Conservation (phyloP, 2,329 filamentous ascomycete species). For the Botrytis pseudocinerea region DNA sequence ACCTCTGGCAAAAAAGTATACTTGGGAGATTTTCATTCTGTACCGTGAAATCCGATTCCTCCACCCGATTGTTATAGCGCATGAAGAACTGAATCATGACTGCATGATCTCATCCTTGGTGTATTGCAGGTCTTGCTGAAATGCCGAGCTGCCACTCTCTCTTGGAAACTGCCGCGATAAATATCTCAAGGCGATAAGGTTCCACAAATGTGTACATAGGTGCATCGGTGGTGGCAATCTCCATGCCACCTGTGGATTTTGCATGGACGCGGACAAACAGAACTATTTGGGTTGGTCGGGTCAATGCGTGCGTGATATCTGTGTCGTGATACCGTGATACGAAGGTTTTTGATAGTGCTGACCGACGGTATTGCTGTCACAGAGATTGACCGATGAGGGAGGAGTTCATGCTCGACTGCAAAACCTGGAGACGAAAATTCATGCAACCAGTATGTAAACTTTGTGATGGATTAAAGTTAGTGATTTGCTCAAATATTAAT, state of each 20-base stretch:
- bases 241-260: not conserved
- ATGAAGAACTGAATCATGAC: not conserved
- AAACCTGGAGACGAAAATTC: not conserved
- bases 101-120: not conserved
- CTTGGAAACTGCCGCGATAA: not conserved
- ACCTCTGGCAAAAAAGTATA: not conserved
- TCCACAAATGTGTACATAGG: not conserved
- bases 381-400: not conserved
- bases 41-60: not conserved
- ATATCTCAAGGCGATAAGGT: not conserved
- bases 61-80: not conserved
- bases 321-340: slow-evolving; percentile 12
- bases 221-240: not conserved
- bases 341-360: not conserved
- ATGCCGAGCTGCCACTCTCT: not conserved
- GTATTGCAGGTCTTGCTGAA: not conserved
- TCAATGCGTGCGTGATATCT: slow-evolving; percentile 3
- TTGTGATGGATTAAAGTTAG: not conserved
- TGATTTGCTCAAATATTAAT: not conserved
- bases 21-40: not conserved
- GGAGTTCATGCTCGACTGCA: not conserved
- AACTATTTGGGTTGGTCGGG: not conserved
- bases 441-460: not conserved
- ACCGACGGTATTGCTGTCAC: slow-evolving; percentile 1
- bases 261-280: not conserved